Conservation (phyloP, 164 flowering plant species). For the Litsea cubeba region DNA sequence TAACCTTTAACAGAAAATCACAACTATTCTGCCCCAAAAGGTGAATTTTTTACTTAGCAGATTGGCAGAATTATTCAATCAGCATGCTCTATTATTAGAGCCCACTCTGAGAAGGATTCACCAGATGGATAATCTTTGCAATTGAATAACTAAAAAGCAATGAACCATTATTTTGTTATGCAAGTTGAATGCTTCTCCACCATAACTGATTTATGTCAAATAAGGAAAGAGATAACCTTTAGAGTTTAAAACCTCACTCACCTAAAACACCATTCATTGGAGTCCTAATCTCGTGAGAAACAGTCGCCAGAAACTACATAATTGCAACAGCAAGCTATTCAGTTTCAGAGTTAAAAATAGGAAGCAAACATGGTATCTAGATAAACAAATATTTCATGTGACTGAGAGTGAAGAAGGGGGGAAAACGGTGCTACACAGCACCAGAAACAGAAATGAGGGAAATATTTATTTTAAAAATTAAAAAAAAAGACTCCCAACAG, state of each 20-base stretch:
- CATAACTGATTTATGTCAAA: not conserved
- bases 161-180: too few relatives aligned
- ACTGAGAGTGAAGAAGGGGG: not conserved
- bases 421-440: not conserved
- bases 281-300: constrained; percentile 96
- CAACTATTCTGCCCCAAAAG: not conserved
- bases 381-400: not conserved
- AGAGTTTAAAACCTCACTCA: constrained; percentile 14
- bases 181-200: too few relatives aligned
- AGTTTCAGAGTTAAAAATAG: not conserved
- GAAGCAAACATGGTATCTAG: not conserved
- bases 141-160: too few relatives aligned
- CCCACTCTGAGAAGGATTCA: too few relatives aligned
- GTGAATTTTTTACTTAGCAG: not conserved
- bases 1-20: not conserved
- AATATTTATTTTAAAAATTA: not conserved
- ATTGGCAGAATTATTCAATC: not conserved
- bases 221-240: not conserved
- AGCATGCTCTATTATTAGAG: not conserved
- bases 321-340: constrained; percentile 7
- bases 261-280: constrained; percentile 99
- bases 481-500: not conserved
- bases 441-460: not conserved
- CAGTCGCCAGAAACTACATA: constrained; percentile 91
- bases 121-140: too few relatives aligned